A percentile compares a stretch with the other conserved stretches of the same genome.
Evolutionary conservation across 192 early-diverging fungal species (phyloP).

Genomic region (Dissophora globulifera): DNA sequence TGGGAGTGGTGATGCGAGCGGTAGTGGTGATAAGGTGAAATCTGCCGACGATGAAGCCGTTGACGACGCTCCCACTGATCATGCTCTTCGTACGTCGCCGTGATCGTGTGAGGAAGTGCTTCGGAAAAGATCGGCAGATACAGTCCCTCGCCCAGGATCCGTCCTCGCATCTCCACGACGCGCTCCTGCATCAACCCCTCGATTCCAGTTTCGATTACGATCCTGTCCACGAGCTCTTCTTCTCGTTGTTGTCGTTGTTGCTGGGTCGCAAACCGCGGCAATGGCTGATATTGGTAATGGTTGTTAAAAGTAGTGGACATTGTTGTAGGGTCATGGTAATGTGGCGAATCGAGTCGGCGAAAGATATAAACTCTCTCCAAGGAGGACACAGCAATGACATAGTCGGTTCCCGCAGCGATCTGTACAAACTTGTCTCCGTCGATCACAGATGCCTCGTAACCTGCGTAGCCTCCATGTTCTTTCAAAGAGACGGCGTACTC

Average conservation of each 20-base stretch:
- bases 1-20: neutral
- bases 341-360: slow-evolving; percentile 23
- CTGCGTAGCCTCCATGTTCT: slow-evolving; percentile 14
- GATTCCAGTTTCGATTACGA: slow-evolving; percentile 16
- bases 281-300: neutral
- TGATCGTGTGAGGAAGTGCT: slow-evolving; percentile 20
- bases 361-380: slow-evolving; percentile 41
- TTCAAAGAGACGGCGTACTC: slow-evolving; percentile 11
- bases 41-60: slow-evolving; percentile 6
- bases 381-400: slow-evolving; percentile 23
- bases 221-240: slow-evolving; percentile 21
- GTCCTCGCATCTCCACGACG: slow-evolving; percentile 20
- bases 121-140: slow-evolving; percentile 44
- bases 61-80: slow-evolving; percentile 32
- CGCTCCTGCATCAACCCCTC: slow-evolving; percentile 30
- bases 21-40: neutral
- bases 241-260: neutral
- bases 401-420: slow-evolving; percentile 37
- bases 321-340: slow-evolving; percentile 12
- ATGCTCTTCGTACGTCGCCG: slow-evolving; percentile 32
- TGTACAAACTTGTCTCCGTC: slow-evolving; percentile 28
- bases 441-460: slow-evolving; percentile 11
- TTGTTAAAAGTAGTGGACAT: neutral
- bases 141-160: slow-evolving; percentile 25
- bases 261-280: neutral